These are phyloP conservation scores for Hypoxylon sp. DNA, from an alignment of 2,329 filamentous ascomycete species.

Conservation along the genomic window DNA sequence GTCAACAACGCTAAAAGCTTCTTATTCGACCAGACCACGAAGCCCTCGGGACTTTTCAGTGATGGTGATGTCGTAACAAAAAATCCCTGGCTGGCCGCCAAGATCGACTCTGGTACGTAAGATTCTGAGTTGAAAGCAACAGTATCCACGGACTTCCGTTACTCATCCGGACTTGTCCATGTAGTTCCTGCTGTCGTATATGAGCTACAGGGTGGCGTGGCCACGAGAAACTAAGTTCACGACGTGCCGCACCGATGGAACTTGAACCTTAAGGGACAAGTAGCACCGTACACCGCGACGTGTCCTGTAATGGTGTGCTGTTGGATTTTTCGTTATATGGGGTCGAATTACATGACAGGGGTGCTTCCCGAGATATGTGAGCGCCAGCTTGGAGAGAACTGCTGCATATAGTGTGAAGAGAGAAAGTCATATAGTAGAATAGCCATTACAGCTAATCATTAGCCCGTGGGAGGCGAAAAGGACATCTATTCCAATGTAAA, in stretches of 20 bases:
- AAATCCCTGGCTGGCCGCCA: neutral
- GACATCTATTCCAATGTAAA: neutral
- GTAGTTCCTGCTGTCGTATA: neutral
- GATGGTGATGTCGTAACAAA: constrained; percentile 3
- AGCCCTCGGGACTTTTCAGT: neutral
- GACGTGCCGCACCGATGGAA: constrained; percentile 20
- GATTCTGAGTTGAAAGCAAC: neutral
- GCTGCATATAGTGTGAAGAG: constrained; percentile 3
- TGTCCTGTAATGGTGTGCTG: neutral
- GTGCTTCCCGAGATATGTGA: constrained; percentile 2
- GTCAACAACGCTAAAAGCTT: constrained; percentile 2
- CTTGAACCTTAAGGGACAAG: constrained; percentile 19
- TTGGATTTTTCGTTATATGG: constrained; percentile 7
- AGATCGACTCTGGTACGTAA: neutral
- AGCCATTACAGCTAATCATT: neutral
- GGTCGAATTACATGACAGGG: constrained; percentile 27
- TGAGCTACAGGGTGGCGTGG: neutral
- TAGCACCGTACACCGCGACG: constrained; percentile 1
- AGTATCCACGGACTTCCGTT: constrained; percentile 36
- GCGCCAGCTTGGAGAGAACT: neutral
- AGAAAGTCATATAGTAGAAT: constrained; percentile 5
- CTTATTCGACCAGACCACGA: constrained; percentile 10
- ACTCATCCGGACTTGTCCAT: constrained; percentile 17
- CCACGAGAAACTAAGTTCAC: constrained; percentile 28
- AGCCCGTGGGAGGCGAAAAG: neutral